Evolutionary conservation across 768 basidiomycete genomes (phyloP).

Genomic region (Tylopilus sp.): DNA sequence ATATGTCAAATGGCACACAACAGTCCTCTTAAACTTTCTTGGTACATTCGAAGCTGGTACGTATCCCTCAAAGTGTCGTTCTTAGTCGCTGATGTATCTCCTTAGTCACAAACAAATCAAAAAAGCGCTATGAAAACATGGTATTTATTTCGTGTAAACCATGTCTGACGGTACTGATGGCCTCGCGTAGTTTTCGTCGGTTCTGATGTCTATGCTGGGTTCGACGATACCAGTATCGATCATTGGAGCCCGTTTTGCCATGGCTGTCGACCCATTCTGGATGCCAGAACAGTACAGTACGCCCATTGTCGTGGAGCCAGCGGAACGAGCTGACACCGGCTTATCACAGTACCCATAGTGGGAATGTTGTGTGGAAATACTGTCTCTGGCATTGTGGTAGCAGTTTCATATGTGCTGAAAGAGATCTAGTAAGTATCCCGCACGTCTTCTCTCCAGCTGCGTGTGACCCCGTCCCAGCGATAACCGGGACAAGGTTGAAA

Average conservation of each 20-base stretch:
- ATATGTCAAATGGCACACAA: neutral
- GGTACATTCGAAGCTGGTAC: slow-evolving; percentile 76
- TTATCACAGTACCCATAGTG: slow-evolving; percentile 63
- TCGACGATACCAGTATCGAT: slow-evolving; percentile 80
- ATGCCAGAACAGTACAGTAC: slow-evolving; percentile 75
- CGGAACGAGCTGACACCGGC: neutral
- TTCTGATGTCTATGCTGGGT: slow-evolving; percentile 65
- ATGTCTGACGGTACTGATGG: slow-evolving; percentile 4
- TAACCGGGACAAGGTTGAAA: slow-evolving; percentile 82
- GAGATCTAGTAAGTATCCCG: slow-evolving; percentile 59
- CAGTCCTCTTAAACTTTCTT: slow-evolving; percentile 69
- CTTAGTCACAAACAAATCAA: slow-evolving; percentile 74
- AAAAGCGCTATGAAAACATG: slow-evolving; percentile 71
- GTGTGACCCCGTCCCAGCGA: slow-evolving; percentile 44
- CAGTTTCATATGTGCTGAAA: slow-evolving; percentile 65
- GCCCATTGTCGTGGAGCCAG: slow-evolving; percentile 14
- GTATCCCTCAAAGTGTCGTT: slow-evolving; percentile 16
- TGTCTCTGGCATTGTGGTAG: slow-evolving; percentile 72
- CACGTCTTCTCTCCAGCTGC: neutral
- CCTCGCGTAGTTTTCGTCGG: slow-evolving; percentile 50
- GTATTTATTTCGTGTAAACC: slow-evolving; percentile 34
- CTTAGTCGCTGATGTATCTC: neutral
- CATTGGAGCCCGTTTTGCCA: slow-evolving; percentile 70
- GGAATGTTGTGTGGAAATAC: slow-evolving; percentile 86
- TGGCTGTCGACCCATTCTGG: slow-evolving; percentile 80